These are phyloP conservation scores for Casaregolazyma suthepensis DNA, from an alignment of 1,139 yeast species.

Conservation along the genomic window DNA sequence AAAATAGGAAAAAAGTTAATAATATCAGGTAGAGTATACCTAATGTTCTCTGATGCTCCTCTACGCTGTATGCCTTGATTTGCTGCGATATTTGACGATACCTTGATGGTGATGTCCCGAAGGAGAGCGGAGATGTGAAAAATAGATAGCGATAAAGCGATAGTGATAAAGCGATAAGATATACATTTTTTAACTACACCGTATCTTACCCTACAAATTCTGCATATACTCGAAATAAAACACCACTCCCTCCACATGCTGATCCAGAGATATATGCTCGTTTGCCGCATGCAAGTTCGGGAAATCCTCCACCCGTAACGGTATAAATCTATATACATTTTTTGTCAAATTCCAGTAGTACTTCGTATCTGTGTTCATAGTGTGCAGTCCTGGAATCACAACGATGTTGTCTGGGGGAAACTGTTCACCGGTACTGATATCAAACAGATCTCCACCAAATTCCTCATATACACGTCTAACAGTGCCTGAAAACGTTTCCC, in stretches of 20 bases:
- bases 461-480: slow-evolving; percentile 51
- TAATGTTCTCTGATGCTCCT: background rate
- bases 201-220: slow-evolving; percentile 6
- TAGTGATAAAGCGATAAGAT: no score
- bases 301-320: slow-evolving; percentile 20
- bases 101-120: background rate
- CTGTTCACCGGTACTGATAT: slow-evolving; percentile 3
- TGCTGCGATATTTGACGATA: background rate
- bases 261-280: slow-evolving; percentile 34
- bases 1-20: no score
- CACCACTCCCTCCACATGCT: slow-evolving; percentile 53
- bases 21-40: background rate
- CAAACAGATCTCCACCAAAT: slow-evolving; percentile 32
- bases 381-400: slow-evolving; percentile 55
- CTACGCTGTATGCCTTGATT: background rate
- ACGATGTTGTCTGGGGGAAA: slow-evolving; percentile 32
- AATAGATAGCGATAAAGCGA: background rate
- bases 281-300: slow-evolving; percentile 14
- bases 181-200: background rate
- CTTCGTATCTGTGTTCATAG: slow-evolving; percentile 77
- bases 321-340: slow-evolving; percentile 60
- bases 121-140: background rate
- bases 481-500: slow-evolving; percentile 53
- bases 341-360: slow-evolving; percentile 65
- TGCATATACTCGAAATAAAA: slow-evolving; percentile 46